Percentiles rank a stretch among this genome's conserved stretches.
Conservation (phyloP, 495 filamentous ascomycete species). For the Podospora bellae-mahoneyi region DNA sequence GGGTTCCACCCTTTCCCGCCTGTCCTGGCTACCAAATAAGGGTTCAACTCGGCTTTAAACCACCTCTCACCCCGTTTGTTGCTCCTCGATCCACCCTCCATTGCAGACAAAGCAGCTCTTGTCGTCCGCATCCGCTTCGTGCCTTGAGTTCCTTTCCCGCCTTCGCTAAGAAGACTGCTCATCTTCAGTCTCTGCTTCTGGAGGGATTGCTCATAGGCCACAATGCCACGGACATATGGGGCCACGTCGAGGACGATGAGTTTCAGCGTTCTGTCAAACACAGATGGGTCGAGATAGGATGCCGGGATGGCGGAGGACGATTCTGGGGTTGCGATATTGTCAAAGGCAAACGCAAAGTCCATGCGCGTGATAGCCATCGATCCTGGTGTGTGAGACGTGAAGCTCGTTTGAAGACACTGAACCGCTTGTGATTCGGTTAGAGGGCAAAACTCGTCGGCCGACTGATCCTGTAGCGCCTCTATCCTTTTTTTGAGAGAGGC, state of each 20-base stretch:
- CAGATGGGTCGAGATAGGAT: constrained; percentile 52
- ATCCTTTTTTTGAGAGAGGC: constrained; percentile 27
- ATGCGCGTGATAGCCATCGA: constrained; percentile 32
- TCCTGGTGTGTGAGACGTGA: constrained; percentile 21
- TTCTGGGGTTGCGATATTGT: constrained; percentile 52
- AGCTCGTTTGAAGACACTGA: constrained; percentile 29
- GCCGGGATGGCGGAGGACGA: constrained; percentile 31
- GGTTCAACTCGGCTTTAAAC: constrained; percentile 67
- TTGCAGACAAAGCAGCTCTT: constrained; percentile 72
- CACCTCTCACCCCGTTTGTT: constrained; percentile 72
- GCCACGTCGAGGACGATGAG: constrained; percentile 72
- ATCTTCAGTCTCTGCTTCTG: constrained; percentile 62
- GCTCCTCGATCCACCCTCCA: constrained; percentile 74
- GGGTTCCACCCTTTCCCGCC: constrained; percentile 61
- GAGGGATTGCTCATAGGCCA: constrained; percentile 66
- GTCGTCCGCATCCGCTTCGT: constrained; percentile 71
- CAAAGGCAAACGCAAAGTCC: constrained; percentile 53
- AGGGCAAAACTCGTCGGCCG: constrained; percentile 15
- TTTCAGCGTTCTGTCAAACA: constrained; percentile 65
- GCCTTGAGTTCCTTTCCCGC: constrained; percentile 43
- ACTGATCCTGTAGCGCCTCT: not conserved
- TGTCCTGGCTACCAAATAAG: constrained; percentile 60
- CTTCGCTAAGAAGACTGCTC: constrained; percentile 57
- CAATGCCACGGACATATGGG: constrained; percentile 78
- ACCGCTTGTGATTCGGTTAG: constrained; percentile 33